Percentiles rank a stretch among this genome's conserved stretches.
phyloP scores from a whole-genome alignment of 192 early-diverging fungal genomes.

The Cetraspora pellucida region DNA sequence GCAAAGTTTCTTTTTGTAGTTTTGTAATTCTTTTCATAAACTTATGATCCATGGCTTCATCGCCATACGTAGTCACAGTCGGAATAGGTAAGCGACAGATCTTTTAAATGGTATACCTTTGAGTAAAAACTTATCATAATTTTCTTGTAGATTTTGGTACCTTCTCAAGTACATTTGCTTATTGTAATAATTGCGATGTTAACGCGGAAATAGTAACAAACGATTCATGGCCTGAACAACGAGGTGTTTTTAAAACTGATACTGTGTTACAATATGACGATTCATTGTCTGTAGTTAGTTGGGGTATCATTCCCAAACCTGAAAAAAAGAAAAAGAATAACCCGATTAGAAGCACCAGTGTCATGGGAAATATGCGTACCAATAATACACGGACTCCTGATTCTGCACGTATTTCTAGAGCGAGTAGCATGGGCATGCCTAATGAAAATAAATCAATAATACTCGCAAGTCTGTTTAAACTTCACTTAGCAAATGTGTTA shows the following conservation, averaged over 20 bases:
- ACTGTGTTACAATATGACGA: constrained; percentile 18
- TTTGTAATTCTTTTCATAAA: too few relatives aligned
- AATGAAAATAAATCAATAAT: not conserved
- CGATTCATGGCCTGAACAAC: constrained; percentile 25
- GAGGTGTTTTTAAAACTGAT: constrained; percentile 24
- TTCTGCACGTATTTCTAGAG: not conserved
- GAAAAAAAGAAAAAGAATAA: constrained; percentile 21
- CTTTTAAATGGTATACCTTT: too few relatives aligned
- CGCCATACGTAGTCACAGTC: too few relatives aligned
- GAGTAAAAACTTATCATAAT: too few relatives aligned
- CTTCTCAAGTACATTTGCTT: constrained; percentile 2
- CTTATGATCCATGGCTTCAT: too few relatives aligned
- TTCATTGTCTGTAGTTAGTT: not conserved
- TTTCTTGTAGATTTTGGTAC: constrained; percentile 2
- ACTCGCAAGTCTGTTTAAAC: constrained; percentile 14
- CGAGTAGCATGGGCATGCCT: not conserved
- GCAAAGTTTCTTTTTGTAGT: too few relatives aligned
- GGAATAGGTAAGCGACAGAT: too few relatives aligned
- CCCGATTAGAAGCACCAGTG: too few relatives aligned
- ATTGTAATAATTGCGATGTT: not conserved
- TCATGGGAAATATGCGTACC: too few relatives aligned
- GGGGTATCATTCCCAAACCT: not conserved
- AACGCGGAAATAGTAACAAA: constrained; percentile 17
- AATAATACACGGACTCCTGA: too few relatives aligned
- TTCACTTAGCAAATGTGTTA: not conserved